Base-by-base conservation (phyloP, 441 rosid species). In the Corymbia citriodora region DNA sequence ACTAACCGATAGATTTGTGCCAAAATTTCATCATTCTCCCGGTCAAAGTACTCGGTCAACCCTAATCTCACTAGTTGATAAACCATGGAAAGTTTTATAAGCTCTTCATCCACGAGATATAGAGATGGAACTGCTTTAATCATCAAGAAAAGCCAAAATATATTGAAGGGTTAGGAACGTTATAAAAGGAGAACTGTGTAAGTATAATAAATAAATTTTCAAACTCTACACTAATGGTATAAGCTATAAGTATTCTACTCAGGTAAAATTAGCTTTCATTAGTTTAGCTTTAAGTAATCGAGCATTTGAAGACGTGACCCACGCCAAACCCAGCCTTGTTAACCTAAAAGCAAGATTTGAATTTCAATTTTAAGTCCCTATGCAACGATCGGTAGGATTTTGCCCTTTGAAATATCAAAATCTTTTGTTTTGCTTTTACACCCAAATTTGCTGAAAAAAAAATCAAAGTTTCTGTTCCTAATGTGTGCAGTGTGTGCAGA, bases 61-160 rank as follows among this genome's bases (percentile, higher is more conserved):
- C 97, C 97, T 88, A 92, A 74, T 70, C 93, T 95, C 57, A 93
- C 91, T 50, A 96, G 49, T 90, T 95, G 95, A 92, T 96, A 91
- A 33, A 90, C 92, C 92, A 95, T 40, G 89, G 93, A 92, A 87
- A 96, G 95, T 68, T 94, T 93, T 59, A 93, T 89, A 19, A 94
- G 90, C 59, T 95, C 95, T 91, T 94, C 96, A 88, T 93, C 94
- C 79, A 27, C 31, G 16, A 96, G 95, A 82, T 91, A 94, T 3
- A 90, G 52, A 14, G 92, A 90, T 23, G 97, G 96, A 68, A 95
- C 97, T 95, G 87, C 14, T 87, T 17, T 29, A 82, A 63, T 29
- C 36, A 63, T 63, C 19, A 63, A 63, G 72, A 63, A 63, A 63
- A 63, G 72, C 72, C 31, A n/a, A 7, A n/a, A 63, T 36, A 14